A percentile compares a stretch with the other conserved stretches of the same genome.
phyloP scores from a whole-genome alignment of 2,329 filamentous ascomycete species.

The Claviceps africana region DNA sequence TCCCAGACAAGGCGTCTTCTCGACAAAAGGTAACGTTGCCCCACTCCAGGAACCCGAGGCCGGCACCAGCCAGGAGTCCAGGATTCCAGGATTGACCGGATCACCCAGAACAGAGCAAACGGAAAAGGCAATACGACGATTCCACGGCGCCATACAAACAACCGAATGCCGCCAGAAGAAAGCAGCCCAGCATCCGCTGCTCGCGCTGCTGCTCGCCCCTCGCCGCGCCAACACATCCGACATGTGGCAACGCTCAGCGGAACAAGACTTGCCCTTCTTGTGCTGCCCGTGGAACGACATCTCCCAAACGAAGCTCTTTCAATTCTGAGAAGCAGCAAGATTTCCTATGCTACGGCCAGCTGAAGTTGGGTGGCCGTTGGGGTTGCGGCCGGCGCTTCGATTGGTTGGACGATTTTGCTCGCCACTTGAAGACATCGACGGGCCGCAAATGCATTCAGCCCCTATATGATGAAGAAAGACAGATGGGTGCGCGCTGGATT shows the following conservation, averaged over 20 bases:
- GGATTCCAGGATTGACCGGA: background rate
- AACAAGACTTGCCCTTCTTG: background rate
- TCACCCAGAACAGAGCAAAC: background rate
- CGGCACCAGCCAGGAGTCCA: background rate
- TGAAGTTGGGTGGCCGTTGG: conserved; percentile 2
- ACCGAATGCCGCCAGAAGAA: background rate
- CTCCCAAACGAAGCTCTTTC: background rate
- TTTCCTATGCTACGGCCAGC: background rate
- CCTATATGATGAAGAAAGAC: conserved; percentile 3
- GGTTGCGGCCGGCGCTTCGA: conserved; percentile 2
- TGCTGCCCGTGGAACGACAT: background rate
- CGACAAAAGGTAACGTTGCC: background rate
- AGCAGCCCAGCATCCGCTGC: background rate
- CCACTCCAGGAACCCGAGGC: background rate
- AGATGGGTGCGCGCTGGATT: background rate
- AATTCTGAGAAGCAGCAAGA: background rate
- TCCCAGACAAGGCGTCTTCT: background rate
- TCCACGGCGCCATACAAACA: too few species aligned
- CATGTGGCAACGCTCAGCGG: background rate
- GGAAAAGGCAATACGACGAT: background rate
- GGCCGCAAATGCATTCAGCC: conserved; percentile 4
- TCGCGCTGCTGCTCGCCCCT: background rate
- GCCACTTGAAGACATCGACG: background rate
- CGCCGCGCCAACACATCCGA: background rate
- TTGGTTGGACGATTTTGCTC: background rate